Evolutionary conservation across 805 yeast species (phyloP).

Genomic region (Wickerhamiella kazuoi): DNA sequence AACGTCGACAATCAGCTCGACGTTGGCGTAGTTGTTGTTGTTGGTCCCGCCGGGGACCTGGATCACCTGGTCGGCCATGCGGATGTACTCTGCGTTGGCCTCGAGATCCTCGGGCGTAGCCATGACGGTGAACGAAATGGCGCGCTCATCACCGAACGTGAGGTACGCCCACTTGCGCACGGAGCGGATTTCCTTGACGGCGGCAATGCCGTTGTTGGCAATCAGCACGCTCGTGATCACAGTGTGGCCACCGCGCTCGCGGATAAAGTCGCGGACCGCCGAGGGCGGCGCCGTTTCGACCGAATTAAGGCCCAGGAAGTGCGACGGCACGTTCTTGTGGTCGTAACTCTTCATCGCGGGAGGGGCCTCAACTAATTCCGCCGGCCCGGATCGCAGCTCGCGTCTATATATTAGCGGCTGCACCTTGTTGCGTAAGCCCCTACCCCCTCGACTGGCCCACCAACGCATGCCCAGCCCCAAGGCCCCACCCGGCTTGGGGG

Average conservation of each 20-base stretch:
- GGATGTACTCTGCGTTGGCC: conserved; percentile 92
- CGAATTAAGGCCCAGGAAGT: conserved; percentile 72
- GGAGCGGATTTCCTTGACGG: conserved; percentile 94
- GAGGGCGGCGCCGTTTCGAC: conserved; percentile 55
- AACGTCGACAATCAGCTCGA: conserved; percentile 86
- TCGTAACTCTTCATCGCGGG: conserved; percentile 15
- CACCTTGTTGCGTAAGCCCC: no score
- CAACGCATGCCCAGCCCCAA: no score
- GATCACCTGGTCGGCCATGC: conserved; percentile 97
- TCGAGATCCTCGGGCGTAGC: conserved; percentile 98
- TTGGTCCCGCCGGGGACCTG: conserved; percentile 99
- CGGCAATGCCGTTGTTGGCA: conserved; percentile 98
- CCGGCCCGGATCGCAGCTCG: no score
- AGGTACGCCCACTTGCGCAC: conserved; percentile 98
- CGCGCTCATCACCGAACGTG: conserved; percentile 91
- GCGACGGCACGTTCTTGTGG: conserved; percentile 33
- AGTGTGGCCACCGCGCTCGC: conserved; percentile 80
- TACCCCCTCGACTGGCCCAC: no score
- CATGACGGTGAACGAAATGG: conserved; percentile 91
- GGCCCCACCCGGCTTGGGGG: no score
- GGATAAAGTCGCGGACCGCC: conserved; percentile 66
- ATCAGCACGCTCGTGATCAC: conserved; percentile 69
- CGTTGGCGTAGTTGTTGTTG: conserved; percentile 96
- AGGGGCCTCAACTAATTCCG: no score
- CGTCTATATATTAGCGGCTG: no score